Percentiles rank a stretch among this genome's conserved stretches.
phyloP scores from a whole-genome alignment of 768 basidiomycete genomes.

The Boletus vermiculosoides region DNA sequence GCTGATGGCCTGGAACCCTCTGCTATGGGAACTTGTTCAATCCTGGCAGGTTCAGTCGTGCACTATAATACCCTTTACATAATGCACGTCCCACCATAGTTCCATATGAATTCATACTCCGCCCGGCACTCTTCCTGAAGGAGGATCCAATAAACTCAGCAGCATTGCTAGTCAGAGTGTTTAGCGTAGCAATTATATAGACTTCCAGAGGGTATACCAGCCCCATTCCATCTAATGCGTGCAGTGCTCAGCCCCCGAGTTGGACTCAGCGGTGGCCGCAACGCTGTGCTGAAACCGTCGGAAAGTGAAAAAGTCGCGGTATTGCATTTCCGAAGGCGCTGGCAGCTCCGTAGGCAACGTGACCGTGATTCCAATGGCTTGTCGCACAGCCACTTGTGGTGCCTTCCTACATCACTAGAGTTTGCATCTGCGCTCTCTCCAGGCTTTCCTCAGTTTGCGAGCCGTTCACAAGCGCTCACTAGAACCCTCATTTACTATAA shows the following conservation, averaged over 20 bases:
- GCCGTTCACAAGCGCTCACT: background rate
- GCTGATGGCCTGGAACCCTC: background rate
- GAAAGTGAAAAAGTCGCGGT: background rate
- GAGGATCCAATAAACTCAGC: too few relatives aligned
- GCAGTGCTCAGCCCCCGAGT: too few relatives aligned
- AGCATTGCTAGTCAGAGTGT: background rate
- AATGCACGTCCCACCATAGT: too few relatives aligned
- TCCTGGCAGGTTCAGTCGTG: background rate
- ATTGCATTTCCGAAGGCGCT: background rate
- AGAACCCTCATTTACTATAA: background rate
- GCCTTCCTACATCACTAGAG: conserved; percentile 19
- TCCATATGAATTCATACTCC: too few relatives aligned
- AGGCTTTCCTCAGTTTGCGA: conserved; percentile 6
- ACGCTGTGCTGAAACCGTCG: background rate
- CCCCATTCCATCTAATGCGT: too few relatives aligned
- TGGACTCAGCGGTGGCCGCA: too few relatives aligned
- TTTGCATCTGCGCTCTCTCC: conserved; percentile 9
- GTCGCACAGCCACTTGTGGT: conserved; percentile 20
- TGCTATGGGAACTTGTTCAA: conserved; percentile 7
- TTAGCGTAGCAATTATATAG: too few relatives aligned
- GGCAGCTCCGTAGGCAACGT: conserved; percentile 12
- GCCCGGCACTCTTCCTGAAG: background rate
- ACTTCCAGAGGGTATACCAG: too few relatives aligned
- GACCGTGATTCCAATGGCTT: conserved; percentile 10
- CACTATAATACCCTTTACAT: background rate